These are phyloP conservation scores for Teratosphaeriaceae sp. DNA, from an alignment of 2,329 filamentous ascomycete species.

Conservation along the genomic window DNA sequence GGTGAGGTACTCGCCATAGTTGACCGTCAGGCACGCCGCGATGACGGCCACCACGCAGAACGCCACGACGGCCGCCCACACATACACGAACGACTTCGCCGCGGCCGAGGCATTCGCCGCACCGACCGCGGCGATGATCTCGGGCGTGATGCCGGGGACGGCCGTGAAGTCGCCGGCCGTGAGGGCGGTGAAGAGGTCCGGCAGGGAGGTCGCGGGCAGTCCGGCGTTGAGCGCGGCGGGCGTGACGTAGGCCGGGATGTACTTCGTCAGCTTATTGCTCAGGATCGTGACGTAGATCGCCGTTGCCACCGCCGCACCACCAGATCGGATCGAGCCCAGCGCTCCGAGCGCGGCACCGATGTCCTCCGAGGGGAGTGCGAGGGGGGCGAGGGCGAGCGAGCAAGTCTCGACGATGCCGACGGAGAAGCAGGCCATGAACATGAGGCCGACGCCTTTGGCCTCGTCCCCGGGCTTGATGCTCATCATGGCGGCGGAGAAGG, in stretches of 20 bases:
- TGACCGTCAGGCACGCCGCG: constrained; percentile 4
- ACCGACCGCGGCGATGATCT: not conserved
- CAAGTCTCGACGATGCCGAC: constrained; percentile 8
- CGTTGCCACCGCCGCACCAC: constrained; percentile 18
- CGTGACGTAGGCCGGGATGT: constrained; percentile 14
- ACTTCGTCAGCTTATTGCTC: constrained; percentile 16
- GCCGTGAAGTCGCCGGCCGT: not conserved
- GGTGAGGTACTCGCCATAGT: constrained; percentile 6
- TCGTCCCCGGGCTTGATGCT: not conserved
- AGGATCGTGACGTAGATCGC: constrained; percentile 20
- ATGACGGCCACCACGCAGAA: constrained; percentile 1
- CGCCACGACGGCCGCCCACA: constrained; percentile 4
- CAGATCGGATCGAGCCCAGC: constrained; percentile 18
- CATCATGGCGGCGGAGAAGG: constrained; percentile 4
- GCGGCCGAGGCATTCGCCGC: not conserved
- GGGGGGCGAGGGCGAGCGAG: constrained; percentile 2
- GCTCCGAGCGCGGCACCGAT: constrained; percentile 21
- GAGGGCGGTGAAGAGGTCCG: constrained; percentile 8
- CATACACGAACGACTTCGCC: constrained; percentile 2
- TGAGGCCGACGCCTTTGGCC: not conserved
- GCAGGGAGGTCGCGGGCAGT: constrained; percentile 13
- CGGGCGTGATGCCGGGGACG: constrained; percentile 4
- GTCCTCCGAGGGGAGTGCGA: constrained; percentile 10
- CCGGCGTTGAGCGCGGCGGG: constrained; percentile 15
- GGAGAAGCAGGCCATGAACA: constrained; percentile 6